Evolutionary conservation across 495 filamentous ascomycete species (phyloP).

Genomic region (Aspergillus sparsus): DNA sequence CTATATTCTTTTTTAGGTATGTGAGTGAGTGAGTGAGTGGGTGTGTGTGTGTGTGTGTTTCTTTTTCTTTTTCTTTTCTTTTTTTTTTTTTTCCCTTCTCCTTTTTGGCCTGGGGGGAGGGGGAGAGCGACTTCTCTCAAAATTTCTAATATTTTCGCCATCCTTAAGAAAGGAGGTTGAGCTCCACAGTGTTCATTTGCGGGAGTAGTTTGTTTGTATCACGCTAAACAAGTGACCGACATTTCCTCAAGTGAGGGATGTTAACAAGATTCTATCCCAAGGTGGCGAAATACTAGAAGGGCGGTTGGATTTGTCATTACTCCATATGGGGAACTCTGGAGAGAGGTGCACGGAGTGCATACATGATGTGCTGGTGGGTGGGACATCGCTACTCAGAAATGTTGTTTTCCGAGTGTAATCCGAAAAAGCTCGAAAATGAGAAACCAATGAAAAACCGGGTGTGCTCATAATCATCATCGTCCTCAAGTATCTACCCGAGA

Average conservation of each 20-base stretch:
- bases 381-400: background rate
- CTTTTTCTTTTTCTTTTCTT: too few species aligned
- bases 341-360: constrained; percentile 1
- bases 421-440: constrained; percentile 1
- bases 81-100: too few species aligned
- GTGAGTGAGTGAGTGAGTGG: too few species aligned
- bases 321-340: constrained; percentile 12
- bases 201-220: background rate
- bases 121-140: background rate
- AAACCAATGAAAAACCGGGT: background rate
- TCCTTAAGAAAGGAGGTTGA: background rate
- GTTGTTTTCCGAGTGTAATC: constrained; percentile 20
- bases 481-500: constrained; percentile 13
- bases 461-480: background rate
- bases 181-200: background rate
- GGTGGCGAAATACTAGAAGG: constrained; percentile 2
- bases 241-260: constrained; percentile 7
- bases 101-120: background rate
- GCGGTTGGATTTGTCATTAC: constrained; percentile 4
- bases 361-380: constrained; percentile 6
- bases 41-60: too few species aligned
- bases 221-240: constrained; percentile 4
- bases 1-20: too few species aligned
- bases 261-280: background rate
- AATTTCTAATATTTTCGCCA: background rate